Conservation (phyloP, 75 land plant genomes). For the Ceratopteris richardii region DNA sequence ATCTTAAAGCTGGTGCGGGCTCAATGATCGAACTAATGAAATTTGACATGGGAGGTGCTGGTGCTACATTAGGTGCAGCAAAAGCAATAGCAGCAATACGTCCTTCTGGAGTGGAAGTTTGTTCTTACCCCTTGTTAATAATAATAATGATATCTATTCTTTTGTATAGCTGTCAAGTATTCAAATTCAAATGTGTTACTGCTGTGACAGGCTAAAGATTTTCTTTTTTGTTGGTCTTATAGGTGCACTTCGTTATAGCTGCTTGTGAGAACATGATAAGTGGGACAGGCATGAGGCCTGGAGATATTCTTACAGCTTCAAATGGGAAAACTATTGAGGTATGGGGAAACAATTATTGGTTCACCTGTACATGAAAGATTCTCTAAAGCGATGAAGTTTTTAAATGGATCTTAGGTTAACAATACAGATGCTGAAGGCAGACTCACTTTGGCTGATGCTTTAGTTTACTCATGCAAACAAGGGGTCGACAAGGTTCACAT, state of each 20-base stretch:
- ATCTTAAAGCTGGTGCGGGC: constrained; percentile 87
- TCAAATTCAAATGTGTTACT: no score
- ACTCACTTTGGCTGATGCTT: constrained; percentile 96
- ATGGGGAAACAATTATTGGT: background rate
- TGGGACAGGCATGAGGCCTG: constrained; percentile 97
- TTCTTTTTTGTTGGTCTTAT: no score
- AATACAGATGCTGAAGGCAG: constrained; percentile 99
- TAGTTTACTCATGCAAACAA: constrained; percentile 93
- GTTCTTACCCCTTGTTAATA: no score
- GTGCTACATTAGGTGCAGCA: constrained; percentile 83
- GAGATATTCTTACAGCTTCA: constrained; percentile 89
- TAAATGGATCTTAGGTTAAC: constrained; percentile 90
- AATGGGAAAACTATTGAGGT: constrained; percentile 99
- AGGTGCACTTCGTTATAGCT: constrained; percentile 95
- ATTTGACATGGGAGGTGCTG: constrained; percentile 97
- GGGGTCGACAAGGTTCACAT: constrained; percentile 84
- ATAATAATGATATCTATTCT: no score
- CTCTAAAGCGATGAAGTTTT: no score
- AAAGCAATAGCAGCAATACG: constrained; percentile 89
- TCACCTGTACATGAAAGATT: no score
- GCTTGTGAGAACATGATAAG: constrained; percentile 99
- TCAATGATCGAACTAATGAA: constrained; percentile 89
- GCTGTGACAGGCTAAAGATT: no score
- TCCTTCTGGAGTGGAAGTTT: constrained; percentile 85
- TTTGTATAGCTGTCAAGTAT: no score